Conservation (phyloP, 129 eudicot species). For the Flaveria trinervia region DNA sequence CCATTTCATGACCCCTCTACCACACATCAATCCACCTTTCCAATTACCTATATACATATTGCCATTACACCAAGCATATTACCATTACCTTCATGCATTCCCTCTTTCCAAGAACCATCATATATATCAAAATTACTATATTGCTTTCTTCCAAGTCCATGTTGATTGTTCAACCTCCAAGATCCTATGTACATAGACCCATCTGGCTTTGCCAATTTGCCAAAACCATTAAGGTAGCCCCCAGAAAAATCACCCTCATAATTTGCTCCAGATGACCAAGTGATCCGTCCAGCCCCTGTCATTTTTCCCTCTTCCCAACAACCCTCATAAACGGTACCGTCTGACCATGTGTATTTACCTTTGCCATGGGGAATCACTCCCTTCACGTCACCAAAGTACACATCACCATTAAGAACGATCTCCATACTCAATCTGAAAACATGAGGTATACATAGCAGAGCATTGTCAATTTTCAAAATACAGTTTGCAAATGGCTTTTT, state of each 20-base stretch:
- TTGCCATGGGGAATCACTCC: constrained; percentile 76
- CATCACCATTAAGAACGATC: constrained; percentile 66
- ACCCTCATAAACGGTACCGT: constrained; percentile 88
- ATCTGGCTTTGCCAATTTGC: constrained; percentile 55
- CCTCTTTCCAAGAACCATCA: constrained; percentile 96
- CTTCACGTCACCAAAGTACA: constrained; percentile 57
- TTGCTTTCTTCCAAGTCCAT: constrained; percentile 82
- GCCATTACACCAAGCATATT: constrained; percentile 77
- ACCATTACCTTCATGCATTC: constrained; percentile 86
- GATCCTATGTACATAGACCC: constrained; percentile 76
- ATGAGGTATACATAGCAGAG: constrained; percentile 15
- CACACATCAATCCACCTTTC: constrained; percentile 87
- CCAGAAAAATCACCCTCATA: constrained; percentile 97
- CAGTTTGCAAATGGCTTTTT: constrained; percentile 9
- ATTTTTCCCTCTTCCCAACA: constrained; percentile 95
- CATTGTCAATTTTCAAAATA: constrained; percentile 19
- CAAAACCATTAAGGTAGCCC: constrained; percentile 87
- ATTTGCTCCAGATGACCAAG: constrained; percentile 67
- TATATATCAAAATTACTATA: constrained; percentile 73
- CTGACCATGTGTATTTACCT: constrained; percentile 84
- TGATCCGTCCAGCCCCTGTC: constrained; percentile 75
- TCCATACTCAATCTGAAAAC: constrained; percentile 53
- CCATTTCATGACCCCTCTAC: constrained; percentile 97
- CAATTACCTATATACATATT: constrained; percentile 80
- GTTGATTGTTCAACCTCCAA: constrained; percentile 82